A percentile compares a stretch with the other conserved stretches of the same genome.
Evolutionary conservation across 2,329 filamentous ascomycete species (phyloP).

Genomic region (Cercospora sojina): DNA sequence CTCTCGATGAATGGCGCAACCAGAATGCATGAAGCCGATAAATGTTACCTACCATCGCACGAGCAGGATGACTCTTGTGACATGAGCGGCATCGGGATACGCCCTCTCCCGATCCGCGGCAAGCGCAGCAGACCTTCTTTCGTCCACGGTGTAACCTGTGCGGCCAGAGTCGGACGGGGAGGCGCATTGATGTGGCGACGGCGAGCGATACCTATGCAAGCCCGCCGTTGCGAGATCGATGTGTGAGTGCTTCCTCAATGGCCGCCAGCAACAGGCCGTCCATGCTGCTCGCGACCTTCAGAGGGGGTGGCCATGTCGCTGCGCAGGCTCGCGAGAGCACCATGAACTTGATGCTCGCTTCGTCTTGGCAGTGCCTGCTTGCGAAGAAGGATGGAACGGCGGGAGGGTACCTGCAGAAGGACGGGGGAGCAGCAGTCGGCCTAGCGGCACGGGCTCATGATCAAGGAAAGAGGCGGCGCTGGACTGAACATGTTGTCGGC

Average conservation of each 20-base stretch:
- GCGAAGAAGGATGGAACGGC: neutral
- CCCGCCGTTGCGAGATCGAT: neutral
- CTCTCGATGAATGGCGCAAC: slow-evolving; percentile 7
- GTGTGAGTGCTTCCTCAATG: neutral
- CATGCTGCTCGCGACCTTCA: neutral
- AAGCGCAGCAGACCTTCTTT: slow-evolving; percentile 14
- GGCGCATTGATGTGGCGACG: neutral
- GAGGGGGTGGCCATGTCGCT: neutral
- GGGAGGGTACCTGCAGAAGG: neutral
- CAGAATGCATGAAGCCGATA: slow-evolving; percentile 7
- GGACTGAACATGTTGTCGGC: neutral
- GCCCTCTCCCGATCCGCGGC: slow-evolving; percentile 16
- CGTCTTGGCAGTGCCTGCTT: neutral
- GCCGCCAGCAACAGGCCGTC: neutral
- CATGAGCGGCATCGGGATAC: slow-evolving; percentile 14
- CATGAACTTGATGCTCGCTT: neutral
- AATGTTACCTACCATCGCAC: slow-evolving; percentile 8
- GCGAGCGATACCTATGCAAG: neutral
- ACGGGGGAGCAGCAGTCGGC: neutral
- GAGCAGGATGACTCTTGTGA: neutral
- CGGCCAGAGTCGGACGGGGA: neutral
- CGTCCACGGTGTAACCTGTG: neutral
- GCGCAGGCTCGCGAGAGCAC: neutral
- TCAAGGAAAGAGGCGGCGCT: neutral
- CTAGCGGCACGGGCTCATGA: neutral